A percentile compares a stretch with the other conserved stretches of the same genome.
Conservation (phyloP, 306 rosid genomes). For the Lablab purpureus region DNA sequence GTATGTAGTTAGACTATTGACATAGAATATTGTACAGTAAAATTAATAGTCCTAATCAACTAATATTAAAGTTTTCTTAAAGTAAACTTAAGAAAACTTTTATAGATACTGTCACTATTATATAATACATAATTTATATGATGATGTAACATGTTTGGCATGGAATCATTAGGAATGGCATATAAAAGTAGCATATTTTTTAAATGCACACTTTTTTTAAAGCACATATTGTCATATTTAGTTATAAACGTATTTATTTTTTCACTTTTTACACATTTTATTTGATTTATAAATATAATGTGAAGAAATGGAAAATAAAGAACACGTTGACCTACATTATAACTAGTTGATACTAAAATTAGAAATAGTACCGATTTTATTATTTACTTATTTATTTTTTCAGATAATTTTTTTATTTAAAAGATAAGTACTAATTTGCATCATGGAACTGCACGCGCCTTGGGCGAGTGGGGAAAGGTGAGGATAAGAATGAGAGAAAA, state of each 20-base stretch:
- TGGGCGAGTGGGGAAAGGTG: not conserved
- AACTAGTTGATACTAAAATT: no score
- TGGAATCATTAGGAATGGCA: not conserved
- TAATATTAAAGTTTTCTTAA: no score
- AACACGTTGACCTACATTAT: not conserved
- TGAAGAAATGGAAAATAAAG: not conserved
- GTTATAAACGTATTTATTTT: no score
- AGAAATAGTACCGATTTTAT: not conserved
- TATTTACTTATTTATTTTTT: not conserved
- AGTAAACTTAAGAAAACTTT: no score
- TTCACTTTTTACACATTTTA: no score
- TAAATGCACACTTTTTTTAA: no score
- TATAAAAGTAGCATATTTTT: no score
- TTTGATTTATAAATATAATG: no score
- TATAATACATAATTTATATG: no score
- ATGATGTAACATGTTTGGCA: not conserved
- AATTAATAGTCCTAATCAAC: no score
- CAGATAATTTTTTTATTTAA: not conserved
- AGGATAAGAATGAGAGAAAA: not conserved
- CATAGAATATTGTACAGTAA: not conserved
- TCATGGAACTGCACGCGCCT: not conserved
- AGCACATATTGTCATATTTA: no score
- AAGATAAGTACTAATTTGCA: not conserved
- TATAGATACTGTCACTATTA: not conserved
- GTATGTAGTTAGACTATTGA: no score